Base-by-base conservation (phyloP, 805 yeast species). In the Clavispora santaluciae region DNA sequence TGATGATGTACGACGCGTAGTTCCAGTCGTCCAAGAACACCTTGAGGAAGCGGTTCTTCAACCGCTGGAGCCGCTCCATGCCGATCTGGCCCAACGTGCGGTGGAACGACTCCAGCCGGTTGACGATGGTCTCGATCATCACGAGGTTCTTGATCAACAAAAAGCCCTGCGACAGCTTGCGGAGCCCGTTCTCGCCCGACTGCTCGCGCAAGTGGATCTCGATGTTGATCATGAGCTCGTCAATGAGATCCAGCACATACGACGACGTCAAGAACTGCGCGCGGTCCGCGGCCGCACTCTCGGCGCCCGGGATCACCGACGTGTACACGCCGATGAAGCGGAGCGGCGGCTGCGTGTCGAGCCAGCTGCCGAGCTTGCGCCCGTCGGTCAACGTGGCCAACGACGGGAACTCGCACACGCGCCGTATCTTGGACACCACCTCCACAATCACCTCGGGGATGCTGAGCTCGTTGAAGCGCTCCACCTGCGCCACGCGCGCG, bases 1-100 rank as follows among this genome's bases (percentile, higher is more conserved):
- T 81, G 36, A 91, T 71, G 39, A 78, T 73, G 17, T 86, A 73
- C 3, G 95, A 88, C 18, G 86, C 79, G 43, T 73, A 73, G 48
- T 84, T 83, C 98, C 98, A 91, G 49, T 78, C 83, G 36, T 66
- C 76, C 41, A 88, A 72, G 56, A 88, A 86, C 51, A 79, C 66
- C 52, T 82, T 84, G 53, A 85, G 63, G 35, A 83, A 87, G 46
- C 90, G 69, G 56, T 85, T 88, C 54, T 82, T 80, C 50, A 93
- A 61, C 50, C 79, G 77, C 35, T 76, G 83, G 5, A 86, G 54
- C 41, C 96, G 67, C 36, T 76, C 80, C 13, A 68, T 60, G 0
- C 95, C 95, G 1, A 66, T 55, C 13, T 66, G 57, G 1, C 86
- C 86, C 33, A 88, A 59, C 10, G 82, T 68, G 30, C 64, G 68